Percentiles rank a stretch among this genome's conserved stretches.
Evolutionary conservation across 2,329 filamentous ascomycete genomes (phyloP).

Genomic region (Pseudocercospora fuligena): DNA sequence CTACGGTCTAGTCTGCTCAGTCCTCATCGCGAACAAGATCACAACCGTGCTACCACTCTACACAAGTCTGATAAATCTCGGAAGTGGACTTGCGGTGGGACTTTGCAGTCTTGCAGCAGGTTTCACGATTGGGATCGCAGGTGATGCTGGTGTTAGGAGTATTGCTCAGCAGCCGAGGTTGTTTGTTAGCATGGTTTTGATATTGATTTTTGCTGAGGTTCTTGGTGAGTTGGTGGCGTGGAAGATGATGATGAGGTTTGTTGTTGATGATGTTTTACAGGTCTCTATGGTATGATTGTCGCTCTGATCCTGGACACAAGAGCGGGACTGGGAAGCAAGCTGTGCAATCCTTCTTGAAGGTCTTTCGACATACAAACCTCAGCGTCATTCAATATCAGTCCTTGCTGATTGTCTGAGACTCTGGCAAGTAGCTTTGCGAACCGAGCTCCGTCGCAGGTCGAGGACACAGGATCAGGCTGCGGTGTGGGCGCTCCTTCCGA

Average conservation of each 20-base stretch:
- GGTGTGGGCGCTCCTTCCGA: too few relatives aligned
- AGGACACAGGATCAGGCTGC: too few relatives aligned
- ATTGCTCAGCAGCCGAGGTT: slow-evolving; percentile 19
- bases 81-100: slow-evolving; percentile 22
- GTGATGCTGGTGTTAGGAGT: slow-evolving; percentile 24
- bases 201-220: slow-evolving; percentile 27
- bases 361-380: neutral
- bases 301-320: slow-evolving; percentile 22
- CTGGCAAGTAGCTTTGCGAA: neutral
- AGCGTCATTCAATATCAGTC: neutral
- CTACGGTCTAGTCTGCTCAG: slow-evolving; percentile 24
- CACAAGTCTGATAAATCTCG: slow-evolving; percentile 23
- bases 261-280: slow-evolving; percentile 16
- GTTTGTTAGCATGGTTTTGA: slow-evolving; percentile 26
- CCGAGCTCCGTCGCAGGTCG: too few relatives aligned
- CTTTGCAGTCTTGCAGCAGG: slow-evolving; percentile 23
- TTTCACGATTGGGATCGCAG: slow-evolving; percentile 26
- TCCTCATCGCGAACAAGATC: slow-evolving; percentile 26
- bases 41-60: slow-evolving; percentile 19
- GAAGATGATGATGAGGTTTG: neutral
- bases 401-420: neutral
- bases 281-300: slow-evolving; percentile 24
- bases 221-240: slow-evolving; percentile 19
- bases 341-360: neutral
- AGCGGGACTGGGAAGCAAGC: slow-evolving; percentile 9